Percentiles rank a stretch among this genome's conserved stretches.
These are phyloP conservation scores for Styphnolobium japonicum DNA, from an alignment of 306 rosid species.

Conservation along the genomic window DNA sequence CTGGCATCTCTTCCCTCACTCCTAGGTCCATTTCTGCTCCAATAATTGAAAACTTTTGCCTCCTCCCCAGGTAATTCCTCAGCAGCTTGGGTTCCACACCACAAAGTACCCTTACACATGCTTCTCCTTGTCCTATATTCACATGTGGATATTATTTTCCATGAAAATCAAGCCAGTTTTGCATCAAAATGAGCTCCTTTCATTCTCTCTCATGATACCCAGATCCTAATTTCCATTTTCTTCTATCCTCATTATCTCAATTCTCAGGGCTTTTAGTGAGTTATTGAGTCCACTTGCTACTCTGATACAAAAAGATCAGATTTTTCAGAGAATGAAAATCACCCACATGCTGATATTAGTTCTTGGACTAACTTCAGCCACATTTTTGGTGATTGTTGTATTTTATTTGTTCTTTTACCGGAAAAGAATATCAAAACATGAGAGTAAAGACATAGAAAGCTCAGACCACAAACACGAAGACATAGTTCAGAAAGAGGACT, in stretches of 20 bases:
- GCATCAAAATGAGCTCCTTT: neutral
- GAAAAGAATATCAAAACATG: constrained; percentile 34
- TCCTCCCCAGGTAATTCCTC: constrained; percentile 15
- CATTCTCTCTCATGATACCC: constrained; percentile 25
- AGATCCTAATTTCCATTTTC: constrained; percentile 33
- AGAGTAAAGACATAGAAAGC: constrained; percentile 56
- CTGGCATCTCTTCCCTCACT: neutral
- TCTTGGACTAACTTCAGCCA: constrained; percentile 36
- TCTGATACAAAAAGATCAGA: neutral
- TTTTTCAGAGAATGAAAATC: constrained; percentile 32
- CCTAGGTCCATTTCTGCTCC: constrained; percentile 24
- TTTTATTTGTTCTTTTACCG: constrained; percentile 42
- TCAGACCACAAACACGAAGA: constrained; percentile 41
- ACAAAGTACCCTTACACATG: constrained; percentile 44
- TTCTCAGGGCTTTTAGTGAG: neutral
- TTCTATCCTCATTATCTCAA: constrained; percentile 13
- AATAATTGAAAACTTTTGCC: constrained; percentile 22
- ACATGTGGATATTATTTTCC: constrained; percentile 6
- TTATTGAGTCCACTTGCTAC: neutral
- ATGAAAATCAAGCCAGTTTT: neutral
- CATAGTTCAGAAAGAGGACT: constrained; percentile 46
- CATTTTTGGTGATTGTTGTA: constrained; percentile 39
- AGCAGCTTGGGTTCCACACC: constrained; percentile 38
- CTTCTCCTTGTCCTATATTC: constrained; percentile 43
- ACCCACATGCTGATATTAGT: constrained; percentile 51